These are phyloP conservation scores for Dendrocalamus latiflorus DNA, from an alignment of 202 grass and related monocot genomes.

Conservation along the genomic window DNA sequence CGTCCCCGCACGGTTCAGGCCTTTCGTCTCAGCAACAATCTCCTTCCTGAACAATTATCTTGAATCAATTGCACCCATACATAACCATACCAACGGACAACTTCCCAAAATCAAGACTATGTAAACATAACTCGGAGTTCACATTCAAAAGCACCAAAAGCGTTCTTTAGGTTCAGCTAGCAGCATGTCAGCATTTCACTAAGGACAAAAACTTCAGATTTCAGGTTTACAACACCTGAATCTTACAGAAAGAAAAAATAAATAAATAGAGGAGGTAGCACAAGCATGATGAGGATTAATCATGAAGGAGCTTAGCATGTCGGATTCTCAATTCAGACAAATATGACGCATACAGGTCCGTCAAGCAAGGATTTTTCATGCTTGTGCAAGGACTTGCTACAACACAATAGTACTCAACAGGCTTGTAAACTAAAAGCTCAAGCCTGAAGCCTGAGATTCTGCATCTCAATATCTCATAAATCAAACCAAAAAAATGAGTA, in stretches of 20 bases:
- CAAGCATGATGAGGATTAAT: background rate
- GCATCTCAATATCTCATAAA: background rate
- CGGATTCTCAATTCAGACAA: background rate
- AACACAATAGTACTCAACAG: constrained; percentile 14
- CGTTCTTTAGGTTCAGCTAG: background rate
- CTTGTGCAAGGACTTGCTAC: background rate
- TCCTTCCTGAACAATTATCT: background rate
- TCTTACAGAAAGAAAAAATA: background rate
- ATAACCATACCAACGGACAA: background rate
- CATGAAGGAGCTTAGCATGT: background rate
- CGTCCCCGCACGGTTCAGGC: no score
- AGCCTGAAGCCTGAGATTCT: constrained; percentile 21
- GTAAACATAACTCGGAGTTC: no score
- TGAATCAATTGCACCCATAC: background rate
- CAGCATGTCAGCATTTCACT: background rate
- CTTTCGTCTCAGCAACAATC: no score
- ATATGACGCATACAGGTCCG: background rate
- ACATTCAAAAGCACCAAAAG: background rate
- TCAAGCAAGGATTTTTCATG: constrained; percentile 15
- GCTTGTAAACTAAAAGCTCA: constrained; percentile 34
- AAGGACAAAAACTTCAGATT: background rate
- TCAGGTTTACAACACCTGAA: background rate
- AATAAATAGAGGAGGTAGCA: background rate
- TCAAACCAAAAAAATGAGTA: background rate
- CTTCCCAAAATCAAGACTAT: background rate